Conservation (phyloP, 768 basidiomycete genomes). For the Mycena rosella region DNA sequence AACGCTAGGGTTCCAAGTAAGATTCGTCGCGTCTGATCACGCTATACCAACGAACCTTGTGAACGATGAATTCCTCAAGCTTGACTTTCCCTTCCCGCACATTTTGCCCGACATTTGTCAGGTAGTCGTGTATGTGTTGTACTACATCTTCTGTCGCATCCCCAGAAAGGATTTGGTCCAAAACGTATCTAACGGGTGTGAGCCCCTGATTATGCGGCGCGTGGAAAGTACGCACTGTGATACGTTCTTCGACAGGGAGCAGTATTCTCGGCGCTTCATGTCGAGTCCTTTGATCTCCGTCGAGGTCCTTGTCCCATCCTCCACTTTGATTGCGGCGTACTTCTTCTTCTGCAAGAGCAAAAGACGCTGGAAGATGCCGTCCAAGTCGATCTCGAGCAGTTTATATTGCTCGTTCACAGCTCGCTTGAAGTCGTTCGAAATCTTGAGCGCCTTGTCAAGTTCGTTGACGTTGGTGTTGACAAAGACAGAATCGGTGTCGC, state of each 20-base stretch:
- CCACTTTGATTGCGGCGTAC: slow-evolving; percentile 96
- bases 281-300: slow-evolving; percentile 97
- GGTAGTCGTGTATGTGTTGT: slow-evolving; percentile 92
- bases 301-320: slow-evolving; percentile 80
- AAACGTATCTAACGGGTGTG: slow-evolving; percentile 73
- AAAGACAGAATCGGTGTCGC: slow-evolving; percentile 99
- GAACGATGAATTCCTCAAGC: slow-evolving; percentile 95
- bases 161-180: slow-evolving; percentile 92
- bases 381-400: slow-evolving; percentile 96
- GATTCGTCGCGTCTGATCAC: not conserved
- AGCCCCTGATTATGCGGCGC: not conserved
- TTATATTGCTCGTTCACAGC: slow-evolving; percentile 96
- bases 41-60: slow-evolving; percentile 73
- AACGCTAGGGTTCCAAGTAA: slow-evolving; percentile 64
- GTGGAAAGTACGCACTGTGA: slow-evolving; percentile 76
- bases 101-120: slow-evolving; percentile 80
- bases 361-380: slow-evolving; percentile 93
- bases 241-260: slow-evolving; percentile 89
- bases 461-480: slow-evolving; percentile 96
- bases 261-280: slow-evolving; percentile 99
- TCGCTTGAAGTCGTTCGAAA: slow-evolving; percentile 94
- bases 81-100: slow-evolving; percentile 83
- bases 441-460: slow-evolving; percentile 89
- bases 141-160: slow-evolving; percentile 91
- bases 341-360: slow-evolving; percentile 98